phyloP scores from a whole-genome alignment of 768 basidiomycete genomes.

The Suillus paluster region DNA sequence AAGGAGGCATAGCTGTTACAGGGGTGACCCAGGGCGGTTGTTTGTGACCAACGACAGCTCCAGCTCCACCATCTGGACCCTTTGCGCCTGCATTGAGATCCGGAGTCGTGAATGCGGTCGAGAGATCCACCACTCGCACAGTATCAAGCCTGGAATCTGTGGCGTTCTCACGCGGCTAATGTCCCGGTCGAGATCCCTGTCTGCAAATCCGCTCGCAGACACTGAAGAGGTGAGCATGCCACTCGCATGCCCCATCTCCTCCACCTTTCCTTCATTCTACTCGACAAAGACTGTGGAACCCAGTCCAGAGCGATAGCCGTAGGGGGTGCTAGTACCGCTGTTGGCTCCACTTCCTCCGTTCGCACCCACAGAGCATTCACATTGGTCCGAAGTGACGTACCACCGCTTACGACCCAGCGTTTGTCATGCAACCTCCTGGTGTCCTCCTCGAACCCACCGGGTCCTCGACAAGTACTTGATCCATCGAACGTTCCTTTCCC shows the following conservation, averaged over 20 bases:
- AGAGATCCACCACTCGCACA: slow-evolving; percentile 31
- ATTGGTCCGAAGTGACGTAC: slow-evolving; percentile 60
- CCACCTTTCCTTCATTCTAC: slow-evolving; percentile 75
- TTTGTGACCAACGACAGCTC: slow-evolving; percentile 40
- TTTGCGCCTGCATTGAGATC: slow-evolving; percentile 46
- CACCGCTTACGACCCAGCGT: slow-evolving; percentile 73
- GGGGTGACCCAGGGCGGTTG: slow-evolving; percentile 70
- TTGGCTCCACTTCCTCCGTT: slow-evolving; percentile 53
- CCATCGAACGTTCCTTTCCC: slow-evolving; percentile 58
- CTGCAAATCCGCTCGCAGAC: slow-evolving; percentile 42
- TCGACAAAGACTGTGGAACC: slow-evolving; percentile 59
- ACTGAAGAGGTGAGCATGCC: slow-evolving; percentile 32
- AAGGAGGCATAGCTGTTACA: slow-evolving; percentile 70
- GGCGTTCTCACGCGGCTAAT: slow-evolving; percentile 54
- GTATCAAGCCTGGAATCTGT: slow-evolving; percentile 50
- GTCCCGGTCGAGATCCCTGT: slow-evolving; percentile 41
- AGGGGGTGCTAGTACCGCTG: slow-evolving; percentile 73
- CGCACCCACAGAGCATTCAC: slow-evolving; percentile 41
- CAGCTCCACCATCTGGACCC: slow-evolving; percentile 39
- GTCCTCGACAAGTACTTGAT: slow-evolving; percentile 39
- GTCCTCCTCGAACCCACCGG: slow-evolving; percentile 80
- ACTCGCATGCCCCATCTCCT: slow-evolving; percentile 53
- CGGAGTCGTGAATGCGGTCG: too few species aligned
- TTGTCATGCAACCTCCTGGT: slow-evolving; percentile 70
- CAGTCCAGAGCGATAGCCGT: slow-evolving; percentile 57